A percentile compares a stretch with the other conserved stretches of the same genome.
These are phyloP conservation scores for Entonaema liquescens DNA, from an alignment of 495 filamentous ascomycete genomes.

Conservation along the genomic window DNA sequence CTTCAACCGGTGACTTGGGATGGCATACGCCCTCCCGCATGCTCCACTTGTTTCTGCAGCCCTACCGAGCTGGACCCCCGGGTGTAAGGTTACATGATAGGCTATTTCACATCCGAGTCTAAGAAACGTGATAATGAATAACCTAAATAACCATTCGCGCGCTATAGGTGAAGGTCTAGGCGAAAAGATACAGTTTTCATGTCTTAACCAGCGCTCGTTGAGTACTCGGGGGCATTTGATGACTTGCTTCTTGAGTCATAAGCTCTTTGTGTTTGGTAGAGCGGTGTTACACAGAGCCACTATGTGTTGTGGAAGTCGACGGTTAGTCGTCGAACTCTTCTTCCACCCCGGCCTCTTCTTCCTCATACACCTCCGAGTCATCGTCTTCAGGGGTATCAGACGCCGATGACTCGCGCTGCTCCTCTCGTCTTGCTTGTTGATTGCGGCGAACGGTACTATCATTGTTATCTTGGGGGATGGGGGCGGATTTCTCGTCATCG, in stretches of 20 bases:
- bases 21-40: neutral
- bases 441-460: slow-evolving; percentile 15
- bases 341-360: slow-evolving; percentile 54
- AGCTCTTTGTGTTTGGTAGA: neutral
- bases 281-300: neutral
- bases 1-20: slow-evolving; percentile 12
- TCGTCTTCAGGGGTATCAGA: slow-evolving; percentile 40
- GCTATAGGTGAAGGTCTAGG: neutral
- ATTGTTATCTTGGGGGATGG: slow-evolving; percentile 29
- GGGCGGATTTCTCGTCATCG: slow-evolving; percentile 56
- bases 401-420: slow-evolving; percentile 20
- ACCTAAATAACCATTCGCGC: slow-evolving; percentile 5
- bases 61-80: slow-evolving; percentile 23
- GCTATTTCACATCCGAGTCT: slow-evolving; percentile 21
- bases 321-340: slow-evolving; percentile 47
- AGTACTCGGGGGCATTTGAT: neutral
- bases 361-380: slow-evolving; percentile 56
- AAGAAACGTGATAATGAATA: slow-evolving; percentile 1
- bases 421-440: slow-evolving; percentile 20
- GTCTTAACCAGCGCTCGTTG: neutral
- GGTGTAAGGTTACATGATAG: slow-evolving; percentile 20
- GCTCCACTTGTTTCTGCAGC: slow-evolving; percentile 18
- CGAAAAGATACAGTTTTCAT: neutral
- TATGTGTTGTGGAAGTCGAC: neutral
- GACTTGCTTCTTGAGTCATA: neutral